Conservation (phyloP, 2,329 filamentous ascomycete species). For the Laburnicola sp. region DNA sequence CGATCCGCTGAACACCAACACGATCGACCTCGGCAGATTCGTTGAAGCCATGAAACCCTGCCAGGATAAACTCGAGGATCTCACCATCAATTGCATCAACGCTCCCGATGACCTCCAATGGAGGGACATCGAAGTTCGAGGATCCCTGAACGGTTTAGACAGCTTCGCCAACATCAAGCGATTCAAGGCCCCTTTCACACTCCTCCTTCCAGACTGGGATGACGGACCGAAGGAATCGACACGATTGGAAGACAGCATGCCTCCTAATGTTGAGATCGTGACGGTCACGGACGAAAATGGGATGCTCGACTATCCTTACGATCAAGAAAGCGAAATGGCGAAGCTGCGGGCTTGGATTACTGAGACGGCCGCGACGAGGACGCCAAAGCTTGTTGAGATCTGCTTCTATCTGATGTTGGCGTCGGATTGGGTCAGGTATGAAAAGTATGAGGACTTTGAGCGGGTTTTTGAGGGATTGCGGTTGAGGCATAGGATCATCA, state of each 20-base stretch:
- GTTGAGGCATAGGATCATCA: too few relatives aligned
- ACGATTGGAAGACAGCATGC: constrained; percentile 3
- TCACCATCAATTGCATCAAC: neutral
- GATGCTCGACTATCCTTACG: neutral
- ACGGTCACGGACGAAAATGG: neutral
- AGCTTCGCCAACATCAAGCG: neutral
- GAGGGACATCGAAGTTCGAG: neutral
- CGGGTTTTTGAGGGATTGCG: too few relatives aligned
- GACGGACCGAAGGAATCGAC: neutral
- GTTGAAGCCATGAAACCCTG: neutral
- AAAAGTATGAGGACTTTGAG: too few relatives aligned
- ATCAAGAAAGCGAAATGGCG: neutral
- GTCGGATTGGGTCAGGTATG: too few relatives aligned
- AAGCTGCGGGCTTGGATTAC: neutral
- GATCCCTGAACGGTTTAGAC: neutral
- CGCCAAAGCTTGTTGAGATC: too few relatives aligned
- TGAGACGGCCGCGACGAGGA: neutral
- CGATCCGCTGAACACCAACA: neutral
- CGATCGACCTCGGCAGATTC: neutral
- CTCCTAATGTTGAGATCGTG: constrained; percentile 7
- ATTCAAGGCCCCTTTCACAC: neutral
- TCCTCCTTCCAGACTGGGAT: neutral
- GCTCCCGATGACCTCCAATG: neutral
- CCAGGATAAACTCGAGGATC: constrained; percentile 3
- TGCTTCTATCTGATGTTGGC: too few relatives aligned